Conservation (phyloP, 257 asterid species). For the Solanum pimpinellifolium region DNA sequence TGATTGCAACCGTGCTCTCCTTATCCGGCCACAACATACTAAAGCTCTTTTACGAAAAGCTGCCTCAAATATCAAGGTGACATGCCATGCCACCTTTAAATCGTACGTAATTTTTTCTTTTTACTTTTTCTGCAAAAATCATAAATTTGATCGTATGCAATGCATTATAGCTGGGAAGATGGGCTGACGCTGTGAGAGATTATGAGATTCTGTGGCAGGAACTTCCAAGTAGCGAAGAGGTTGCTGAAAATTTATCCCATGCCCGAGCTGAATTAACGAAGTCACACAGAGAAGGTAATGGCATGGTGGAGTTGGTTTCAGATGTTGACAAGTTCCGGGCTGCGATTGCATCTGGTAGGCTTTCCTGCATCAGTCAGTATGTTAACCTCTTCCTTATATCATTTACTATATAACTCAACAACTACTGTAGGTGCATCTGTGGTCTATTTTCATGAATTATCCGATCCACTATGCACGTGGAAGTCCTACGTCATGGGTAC, state of each 20-base stretch:
- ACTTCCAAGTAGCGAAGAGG: conserved; percentile 53
- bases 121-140: background rate
- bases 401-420: conserved; percentile 3
- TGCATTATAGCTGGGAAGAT: conserved; percentile 67
- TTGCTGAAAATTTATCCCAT: conserved; percentile 58
- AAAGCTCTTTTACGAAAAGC: conserved; percentile 66
- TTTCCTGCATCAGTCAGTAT: conserved; percentile 24
- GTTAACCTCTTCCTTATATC: background rate
- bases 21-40: conserved; percentile 42
- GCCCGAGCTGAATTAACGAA: conserved; percentile 22
- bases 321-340: conserved; percentile 71
- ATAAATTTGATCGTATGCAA: conserved; percentile 42
- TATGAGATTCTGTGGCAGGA: conserved; percentile 58
- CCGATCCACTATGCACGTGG: conserved; percentile 44
- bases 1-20: conserved; percentile 63
- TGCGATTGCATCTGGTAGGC: conserved; percentile 61
- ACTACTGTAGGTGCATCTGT: background rate
- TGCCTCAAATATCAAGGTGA: conserved; percentile 55
- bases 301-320: conserved; percentile 60
- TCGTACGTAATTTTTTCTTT: background rate
- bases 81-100: background rate
- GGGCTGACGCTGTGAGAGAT: conserved; percentile 85
- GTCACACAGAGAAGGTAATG: conserved; percentile 85
- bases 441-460: conserved; percentile 27
- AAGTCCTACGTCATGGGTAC: conserved; percentile 58